Percentiles rank a stretch among this genome's conserved stretches.
These are phyloP conservation scores for Medicago lupulina DNA, from an alignment of 306 rosid species.

Conservation along the genomic window DNA sequence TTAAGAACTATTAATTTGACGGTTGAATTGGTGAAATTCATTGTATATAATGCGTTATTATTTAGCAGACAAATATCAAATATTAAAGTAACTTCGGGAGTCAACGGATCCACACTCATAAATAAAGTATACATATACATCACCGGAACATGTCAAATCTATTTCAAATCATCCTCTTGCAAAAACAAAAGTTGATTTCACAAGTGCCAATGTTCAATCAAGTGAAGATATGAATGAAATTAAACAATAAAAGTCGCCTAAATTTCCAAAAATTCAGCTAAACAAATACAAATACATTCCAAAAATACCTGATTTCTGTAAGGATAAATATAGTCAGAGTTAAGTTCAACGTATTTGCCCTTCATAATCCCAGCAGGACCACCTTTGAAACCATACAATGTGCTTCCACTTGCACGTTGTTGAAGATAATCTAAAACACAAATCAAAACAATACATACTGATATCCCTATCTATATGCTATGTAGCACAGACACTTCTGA, in stretches of 20 bases:
- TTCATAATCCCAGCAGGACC: constrained; percentile 99
- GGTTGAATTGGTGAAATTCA: too few species aligned
- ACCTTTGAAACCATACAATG: constrained; percentile 86
- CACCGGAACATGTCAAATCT: not conserved
- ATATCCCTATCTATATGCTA: not conserved
- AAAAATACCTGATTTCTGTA: constrained; percentile 88
- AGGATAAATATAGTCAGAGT: constrained; percentile 79
- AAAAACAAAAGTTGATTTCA: not conserved
- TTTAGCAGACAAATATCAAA: too few species aligned
- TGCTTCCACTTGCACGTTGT: constrained; percentile 78
- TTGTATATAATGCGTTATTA: not conserved
- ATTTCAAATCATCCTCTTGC: constrained; percentile 5
- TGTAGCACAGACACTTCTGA: too few species aligned
- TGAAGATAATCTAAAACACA: constrained; percentile 79
- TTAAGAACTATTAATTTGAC: too few species aligned
- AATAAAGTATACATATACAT: not conserved
- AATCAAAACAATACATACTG: not conserved
- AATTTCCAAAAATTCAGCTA: not conserved
- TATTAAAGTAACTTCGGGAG: too few species aligned
- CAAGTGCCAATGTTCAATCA: constrained; percentile 7
- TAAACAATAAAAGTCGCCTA: not conserved
- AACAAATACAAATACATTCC: constrained; percentile 12
- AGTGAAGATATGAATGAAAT: not conserved
- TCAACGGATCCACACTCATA: too few species aligned
- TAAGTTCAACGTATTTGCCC: constrained; percentile 79